phyloP scores from a whole-genome alignment of 192 early-diverging fungal species.

The Diversispora epigaea region DNA sequence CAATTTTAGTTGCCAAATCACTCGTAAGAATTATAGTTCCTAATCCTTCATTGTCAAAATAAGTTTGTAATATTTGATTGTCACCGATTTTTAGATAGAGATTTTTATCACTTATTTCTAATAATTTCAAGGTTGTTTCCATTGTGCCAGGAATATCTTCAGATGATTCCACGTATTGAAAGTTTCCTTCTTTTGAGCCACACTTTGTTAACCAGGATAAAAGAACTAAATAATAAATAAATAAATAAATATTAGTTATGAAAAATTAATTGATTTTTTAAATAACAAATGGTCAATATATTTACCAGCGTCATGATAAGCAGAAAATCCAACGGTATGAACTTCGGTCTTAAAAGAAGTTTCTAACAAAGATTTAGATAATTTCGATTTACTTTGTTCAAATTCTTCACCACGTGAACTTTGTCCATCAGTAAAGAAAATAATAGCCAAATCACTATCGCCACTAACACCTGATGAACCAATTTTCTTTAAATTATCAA shows the following conservation, averaged over 20 bases:
- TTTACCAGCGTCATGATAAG: conserved; percentile 39
- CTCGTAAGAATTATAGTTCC: conserved; percentile 11
- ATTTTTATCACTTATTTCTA: conserved; percentile 27
- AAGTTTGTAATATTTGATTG: not conserved
- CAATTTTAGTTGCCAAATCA: not conserved
- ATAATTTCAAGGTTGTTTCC: conserved; percentile 36
- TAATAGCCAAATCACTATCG: conserved; percentile 32
- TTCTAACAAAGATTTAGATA: not conserved
- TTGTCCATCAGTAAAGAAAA: conserved; percentile 47
- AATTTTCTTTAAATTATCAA: conserved; percentile 6
- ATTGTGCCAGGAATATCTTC: conserved; percentile 36
- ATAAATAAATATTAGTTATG: not conserved
- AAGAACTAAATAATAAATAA: conserved; percentile 8
- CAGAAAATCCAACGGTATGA: conserved; percentile 44
- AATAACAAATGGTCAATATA: too few relatives aligned
- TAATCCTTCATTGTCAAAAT: conserved; percentile 6
- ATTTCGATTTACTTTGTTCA: not conserved
- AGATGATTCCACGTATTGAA: conserved; percentile 42
- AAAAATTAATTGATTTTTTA: too few relatives aligned
- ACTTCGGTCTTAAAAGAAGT: conserved; percentile 27
- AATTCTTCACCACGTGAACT: not conserved
- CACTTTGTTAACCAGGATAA: conserved; percentile 44
- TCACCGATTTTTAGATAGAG: conserved; percentile 16
- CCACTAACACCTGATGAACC: too few relatives aligned
- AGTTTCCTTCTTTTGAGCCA: conserved; percentile 43